Evolutionary conservation across 1,139 yeast genomes (phyloP), one percentile per base, ranked within the genome.

Genomic region (Yamadazyma pseudoaaseri): DNA sequence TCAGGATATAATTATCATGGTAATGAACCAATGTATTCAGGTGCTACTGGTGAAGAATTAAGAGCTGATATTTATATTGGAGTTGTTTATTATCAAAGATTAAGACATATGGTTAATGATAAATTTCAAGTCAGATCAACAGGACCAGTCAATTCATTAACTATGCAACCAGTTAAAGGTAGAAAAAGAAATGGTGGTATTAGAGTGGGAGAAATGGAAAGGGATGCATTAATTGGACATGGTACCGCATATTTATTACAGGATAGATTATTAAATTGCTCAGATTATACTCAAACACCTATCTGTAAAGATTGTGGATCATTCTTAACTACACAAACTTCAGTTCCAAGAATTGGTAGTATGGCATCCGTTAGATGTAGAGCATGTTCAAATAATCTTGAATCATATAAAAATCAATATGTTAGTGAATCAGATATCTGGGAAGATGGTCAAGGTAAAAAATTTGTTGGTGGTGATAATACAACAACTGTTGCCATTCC

Each of bases 101-200:
- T 94, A 70, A 82, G 99, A 72, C 98, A 92, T 65, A 92, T 94
- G 98, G 99, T 94, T 44, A 92, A 92, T 71, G 99, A 92, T 62
- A 92, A 92, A 76, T 92, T 87, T 84, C 98, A 94, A 70, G 99
- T 92, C 37, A 84, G 99, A 68, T 86, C 97, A 5, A 92, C 98
- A 12, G 99, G 99, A 56, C 97, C 98, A 5, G 97, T 92, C 25
- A 90, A 90, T 62, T 80, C 95, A 23, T 75, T 92, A 54, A 94
- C 98, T 12, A 90, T 92, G 97, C 99, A 92, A 72, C 99, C 99
- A 30, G 98, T 92, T 40, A 92, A 94, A 70, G 99, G 99, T 54
- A 84, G 99, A 70, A 94, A 92, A 81, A 81, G 98, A 68, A 81
- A 85, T 47, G 99, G 99, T 66, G 99, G 99, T 83, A 92, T 92